phyloP scores from a whole-genome alignment of 2,329 filamentous ascomycete species.

The Podosphaera fusca region DNA sequence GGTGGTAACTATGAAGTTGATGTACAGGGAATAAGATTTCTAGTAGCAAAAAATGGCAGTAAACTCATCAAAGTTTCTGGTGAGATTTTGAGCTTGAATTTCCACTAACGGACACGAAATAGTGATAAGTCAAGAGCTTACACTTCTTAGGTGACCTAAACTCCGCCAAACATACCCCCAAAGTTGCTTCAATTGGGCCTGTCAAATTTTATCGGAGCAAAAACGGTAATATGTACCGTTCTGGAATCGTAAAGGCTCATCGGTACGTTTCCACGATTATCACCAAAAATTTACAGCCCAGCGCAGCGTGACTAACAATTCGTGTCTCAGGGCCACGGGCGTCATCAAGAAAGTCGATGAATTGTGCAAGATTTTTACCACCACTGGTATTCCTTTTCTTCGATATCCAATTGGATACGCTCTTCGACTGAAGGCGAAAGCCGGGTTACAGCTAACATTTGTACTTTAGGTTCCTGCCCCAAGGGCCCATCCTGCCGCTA shows the following conservation, averaged over 20 bases:
- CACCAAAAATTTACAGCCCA: neutral
- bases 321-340: slow-evolving; percentile 17
- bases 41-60: slow-evolving; percentile 53
- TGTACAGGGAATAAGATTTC: slow-evolving; percentile 45
- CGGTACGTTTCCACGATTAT: slow-evolving; percentile 31
- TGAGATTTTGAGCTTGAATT: slow-evolving; percentile 20
- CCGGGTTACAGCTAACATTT: slow-evolving; percentile 14
- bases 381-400: slow-evolving; percentile 34
- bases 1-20: slow-evolving; percentile 1
- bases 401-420: slow-evolving; percentile 10
- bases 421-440: slow-evolving; percentile 5
- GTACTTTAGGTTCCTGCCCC: slow-evolving; percentile 50
- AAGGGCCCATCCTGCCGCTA: slow-evolving; percentile 64
- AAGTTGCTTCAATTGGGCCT: slow-evolving; percentile 46
- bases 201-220: slow-evolving; percentile 72
- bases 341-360: slow-evolving; percentile 44
- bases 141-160: slow-evolving; percentile 30
- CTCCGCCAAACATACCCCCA: slow-evolving; percentile 46
- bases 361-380: slow-evolving; percentile 49
- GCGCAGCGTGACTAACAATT: slow-evolving; percentile 13
- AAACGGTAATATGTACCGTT: slow-evolving; percentile 63
- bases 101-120: slow-evolving; percentile 2
- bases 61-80: slow-evolving; percentile 56
- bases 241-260: slow-evolving; percentile 51
- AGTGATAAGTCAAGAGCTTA: slow-evolving; percentile 12